These are phyloP conservation scores for Aspergillus taichungensis DNA, from an alignment of 495 filamentous ascomycete genomes.

Conservation along the genomic window DNA sequence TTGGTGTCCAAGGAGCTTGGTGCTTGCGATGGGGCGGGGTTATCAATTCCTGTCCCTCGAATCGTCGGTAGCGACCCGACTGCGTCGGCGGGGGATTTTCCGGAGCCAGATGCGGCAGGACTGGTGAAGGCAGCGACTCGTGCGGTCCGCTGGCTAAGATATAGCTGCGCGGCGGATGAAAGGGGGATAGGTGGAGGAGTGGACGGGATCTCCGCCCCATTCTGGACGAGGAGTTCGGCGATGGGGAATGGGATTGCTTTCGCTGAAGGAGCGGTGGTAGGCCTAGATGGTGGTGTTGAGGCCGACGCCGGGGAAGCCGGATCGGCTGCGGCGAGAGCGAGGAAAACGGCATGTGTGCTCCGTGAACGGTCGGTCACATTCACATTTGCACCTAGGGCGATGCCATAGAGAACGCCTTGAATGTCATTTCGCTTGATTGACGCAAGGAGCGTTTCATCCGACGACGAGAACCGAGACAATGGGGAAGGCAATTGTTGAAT, in stretches of 20 bases:
- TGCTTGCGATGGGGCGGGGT: constrained; percentile 15
- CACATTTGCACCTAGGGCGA: constrained; percentile 79
- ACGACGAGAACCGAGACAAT: constrained; percentile 63
- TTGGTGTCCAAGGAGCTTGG: constrained; percentile 26
- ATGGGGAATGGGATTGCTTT: constrained; percentile 62
- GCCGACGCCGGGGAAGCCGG: constrained; percentile 60
- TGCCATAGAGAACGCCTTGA: constrained; percentile 79
- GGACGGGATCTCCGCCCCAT: constrained; percentile 79
- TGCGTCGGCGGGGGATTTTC: constrained; percentile 27
- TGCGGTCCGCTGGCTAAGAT: constrained; percentile 73
- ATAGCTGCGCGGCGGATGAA: constrained; percentile 64
- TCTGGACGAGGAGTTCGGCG: constrained; percentile 88
- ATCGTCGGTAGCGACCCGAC: constrained; percentile 41
- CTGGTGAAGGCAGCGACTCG: constrained; percentile 19
- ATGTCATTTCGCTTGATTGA: constrained; percentile 93
- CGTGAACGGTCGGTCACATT: constrained; percentile 82
- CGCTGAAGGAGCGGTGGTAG: constrained; percentile 18
- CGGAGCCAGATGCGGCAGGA: constrained; percentile 9
- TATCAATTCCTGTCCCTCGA: constrained; percentile 22
- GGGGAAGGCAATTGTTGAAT: constrained; percentile 71
- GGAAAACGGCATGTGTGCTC: constrained; percentile 76
- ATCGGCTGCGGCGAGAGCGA: constrained; percentile 91
- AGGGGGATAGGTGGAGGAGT: constrained; percentile 68
- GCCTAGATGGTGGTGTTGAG: constrained; percentile 25
- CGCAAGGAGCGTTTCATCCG: constrained; percentile 87